These are phyloP conservation scores for Cladosporium sp. DNA, from an alignment of 2,329 filamentous ascomycete genomes.

Conservation along the genomic window DNA sequence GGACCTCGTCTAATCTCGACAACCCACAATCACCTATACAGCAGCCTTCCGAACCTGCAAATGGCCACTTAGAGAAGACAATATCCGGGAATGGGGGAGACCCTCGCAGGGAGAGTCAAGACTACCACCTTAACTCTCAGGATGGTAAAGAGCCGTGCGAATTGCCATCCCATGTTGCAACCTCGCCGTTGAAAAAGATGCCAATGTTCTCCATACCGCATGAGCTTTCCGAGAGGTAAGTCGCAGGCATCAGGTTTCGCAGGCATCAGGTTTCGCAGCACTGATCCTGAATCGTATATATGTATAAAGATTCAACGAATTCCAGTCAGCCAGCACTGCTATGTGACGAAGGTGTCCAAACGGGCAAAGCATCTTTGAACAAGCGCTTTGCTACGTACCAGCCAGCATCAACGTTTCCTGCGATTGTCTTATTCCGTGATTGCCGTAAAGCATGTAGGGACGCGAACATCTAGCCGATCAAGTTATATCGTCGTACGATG, in stretches of 20 bases:
- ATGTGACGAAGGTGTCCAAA: no score
- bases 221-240: constrained; percentile 34
- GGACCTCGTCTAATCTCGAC: no score
- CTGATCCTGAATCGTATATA: not conserved
- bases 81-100: constrained; percentile 7
- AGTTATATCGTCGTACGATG: no score
- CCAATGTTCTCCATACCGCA: constrained; percentile 40
- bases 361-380: no score
- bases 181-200: constrained; percentile 28
- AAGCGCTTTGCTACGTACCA: no score
- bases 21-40: not conserved
- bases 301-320: not conserved
- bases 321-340: no score
- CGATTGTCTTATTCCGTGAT: no score
- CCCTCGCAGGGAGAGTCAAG: constrained; percentile 3
- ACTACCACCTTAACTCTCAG: constrained; percentile 1
- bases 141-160: constrained; percentile 15
- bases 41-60: not conserved
- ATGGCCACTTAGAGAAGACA: not conserved
- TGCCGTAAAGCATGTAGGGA: no score
- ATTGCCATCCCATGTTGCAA: constrained; percentile 20
- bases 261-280: not conserved
- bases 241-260: not conserved
- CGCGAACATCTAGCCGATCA: no score
- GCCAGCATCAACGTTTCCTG: no score